Conservation (phyloP, 192 early-diverging fungal genomes). For the Gaertneriomyces semiglobifer region DNA sequence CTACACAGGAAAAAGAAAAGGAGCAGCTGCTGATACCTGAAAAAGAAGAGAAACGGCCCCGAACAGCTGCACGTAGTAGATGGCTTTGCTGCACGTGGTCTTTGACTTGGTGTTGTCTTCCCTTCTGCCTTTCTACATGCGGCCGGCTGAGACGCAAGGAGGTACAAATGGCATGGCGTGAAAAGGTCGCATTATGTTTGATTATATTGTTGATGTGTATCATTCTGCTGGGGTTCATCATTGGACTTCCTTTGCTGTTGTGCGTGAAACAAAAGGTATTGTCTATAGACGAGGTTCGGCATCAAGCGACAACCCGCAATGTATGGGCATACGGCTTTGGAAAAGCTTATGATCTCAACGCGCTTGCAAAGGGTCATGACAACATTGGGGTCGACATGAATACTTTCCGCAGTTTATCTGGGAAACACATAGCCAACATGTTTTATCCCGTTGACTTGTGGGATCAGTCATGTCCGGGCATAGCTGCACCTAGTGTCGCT, state of each 20-base stretch:
- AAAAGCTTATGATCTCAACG: slow-evolving; percentile 33
- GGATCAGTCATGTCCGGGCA: slow-evolving; percentile 35
- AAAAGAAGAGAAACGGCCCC: background rate
- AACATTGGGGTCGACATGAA: slow-evolving; percentile 16
- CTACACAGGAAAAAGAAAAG: slow-evolving; percentile 2
- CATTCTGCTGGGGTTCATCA: slow-evolving; percentile 74
- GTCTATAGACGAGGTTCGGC: slow-evolving; percentile 37
- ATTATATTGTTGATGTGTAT: slow-evolving; percentile 70
- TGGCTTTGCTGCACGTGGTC: slow-evolving; percentile 74
- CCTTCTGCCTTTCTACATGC: slow-evolving; percentile 46
- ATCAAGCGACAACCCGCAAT: slow-evolving; percentile 15
- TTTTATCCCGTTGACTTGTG: slow-evolving; percentile 33
- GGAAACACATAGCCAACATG: slow-evolving; percentile 37
- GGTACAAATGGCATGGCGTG: slow-evolving; percentile 87
- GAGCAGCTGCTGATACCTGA: slow-evolving; percentile 1
- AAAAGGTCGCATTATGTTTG: slow-evolving; percentile 81
- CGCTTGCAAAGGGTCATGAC: slow-evolving; percentile 23
- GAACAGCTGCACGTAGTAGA: background rate
- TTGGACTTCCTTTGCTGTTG: slow-evolving; percentile 69
- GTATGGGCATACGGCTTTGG: slow-evolving; percentile 40
- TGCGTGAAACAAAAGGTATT: slow-evolving; percentile 73
- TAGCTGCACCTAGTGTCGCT: slow-evolving; percentile 22
- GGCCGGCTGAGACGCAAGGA: slow-evolving; percentile 77
- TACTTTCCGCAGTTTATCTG: slow-evolving; percentile 17
- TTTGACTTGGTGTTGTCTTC: slow-evolving; percentile 75